Evolutionary conservation across 2,329 filamentous ascomycete genomes (phyloP).

Genomic region (Aphanocladium album): DNA sequence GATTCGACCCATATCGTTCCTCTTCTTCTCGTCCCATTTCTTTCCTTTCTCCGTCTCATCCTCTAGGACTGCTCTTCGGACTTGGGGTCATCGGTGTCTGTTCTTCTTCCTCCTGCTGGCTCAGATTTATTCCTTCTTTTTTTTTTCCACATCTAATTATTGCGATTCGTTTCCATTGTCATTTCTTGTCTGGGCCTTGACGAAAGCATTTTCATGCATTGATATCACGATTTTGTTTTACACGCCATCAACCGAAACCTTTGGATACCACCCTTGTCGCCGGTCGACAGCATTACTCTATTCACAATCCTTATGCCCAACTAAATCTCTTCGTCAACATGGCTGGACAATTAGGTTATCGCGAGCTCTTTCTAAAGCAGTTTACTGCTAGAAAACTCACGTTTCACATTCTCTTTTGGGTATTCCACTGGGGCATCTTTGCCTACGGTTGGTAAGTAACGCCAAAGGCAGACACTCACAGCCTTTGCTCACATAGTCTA

Average conservation of each 20-base stretch:
- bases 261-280: constrained; percentile 35
- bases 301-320: background rate
- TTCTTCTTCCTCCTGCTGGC: constrained; percentile 45
- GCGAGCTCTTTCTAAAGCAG: constrained; percentile 54
- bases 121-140: constrained; percentile 45
- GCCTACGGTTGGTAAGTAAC: constrained; percentile 71
- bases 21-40: constrained; percentile 18
- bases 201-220: constrained; percentile 1
- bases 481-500: constrained; percentile 32
- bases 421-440: constrained; percentile 73
- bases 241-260: background rate
- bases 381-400: constrained; percentile 65
- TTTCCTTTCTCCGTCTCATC: constrained; percentile 18
- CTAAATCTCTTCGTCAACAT: constrained; percentile 25
- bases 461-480: background rate
- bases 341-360: constrained; percentile 37
- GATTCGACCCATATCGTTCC: constrained; percentile 10
- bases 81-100: constrained; percentile 18
- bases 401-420: constrained; percentile 80
- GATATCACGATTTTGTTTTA: background rate
- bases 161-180: background rate
- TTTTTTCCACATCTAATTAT: constrained; percentile 20
- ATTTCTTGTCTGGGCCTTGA: background rate
- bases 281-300: constrained; percentile 47
- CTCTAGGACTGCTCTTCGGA: background rate